A percentile compares a stretch with the other conserved stretches of the same genome.
Conservation (phyloP, 495 filamentous ascomycete genomes). For the Aspergillus olivimuriae region DNA sequence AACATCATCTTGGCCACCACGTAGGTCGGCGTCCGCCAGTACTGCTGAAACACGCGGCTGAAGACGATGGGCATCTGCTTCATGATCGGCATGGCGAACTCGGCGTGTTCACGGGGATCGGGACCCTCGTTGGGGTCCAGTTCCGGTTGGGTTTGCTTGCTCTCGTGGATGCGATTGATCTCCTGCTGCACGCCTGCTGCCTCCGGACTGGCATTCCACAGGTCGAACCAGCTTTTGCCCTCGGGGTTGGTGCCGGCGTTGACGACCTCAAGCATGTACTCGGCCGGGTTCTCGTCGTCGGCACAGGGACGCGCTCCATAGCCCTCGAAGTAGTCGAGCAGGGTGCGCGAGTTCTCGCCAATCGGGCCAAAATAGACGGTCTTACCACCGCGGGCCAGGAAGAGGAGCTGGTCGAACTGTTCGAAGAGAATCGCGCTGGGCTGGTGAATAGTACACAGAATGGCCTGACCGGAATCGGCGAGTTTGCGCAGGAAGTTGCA, state of each 20-base stretch:
- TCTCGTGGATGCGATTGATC: slow-evolving; percentile 54
- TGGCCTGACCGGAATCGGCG: slow-evolving; percentile 79
- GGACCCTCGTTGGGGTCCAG: slow-evolving; percentile 25
- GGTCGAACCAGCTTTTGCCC: slow-evolving; percentile 63
- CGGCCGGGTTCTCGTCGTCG: slow-evolving; percentile 67
- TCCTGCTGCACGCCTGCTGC: slow-evolving; percentile 56
- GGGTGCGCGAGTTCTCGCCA: slow-evolving; percentile 61
- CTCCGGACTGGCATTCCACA: slow-evolving; percentile 69
- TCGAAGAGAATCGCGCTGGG: slow-evolving; percentile 89
- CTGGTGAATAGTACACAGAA: slow-evolving; percentile 94
- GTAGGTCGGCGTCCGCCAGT: slow-evolving; percentile 50
- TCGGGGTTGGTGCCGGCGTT: slow-evolving; percentile 17
- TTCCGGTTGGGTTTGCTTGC: slow-evolving; percentile 34
- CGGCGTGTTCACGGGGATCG: slow-evolving; percentile 11
- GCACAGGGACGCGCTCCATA: slow-evolving; percentile 64
- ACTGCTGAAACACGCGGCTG: slow-evolving; percentile 39
- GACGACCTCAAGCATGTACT: slow-evolving; percentile 86
- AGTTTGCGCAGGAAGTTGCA: slow-evolving; percentile 71
- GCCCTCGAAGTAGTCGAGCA: slow-evolving; percentile 71
- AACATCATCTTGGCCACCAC: slow-evolving; percentile 24
- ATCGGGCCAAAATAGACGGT: slow-evolving; percentile 87
- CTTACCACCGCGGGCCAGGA: slow-evolving; percentile 69
- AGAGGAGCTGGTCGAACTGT: slow-evolving; percentile 80
- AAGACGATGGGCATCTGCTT: slow-evolving; percentile 43
- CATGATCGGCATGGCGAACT: slow-evolving; percentile 45